phyloP scores from a whole-genome alignment of 768 basidiomycete genomes.

The Pleurotus salmoneostramineus region DNA sequence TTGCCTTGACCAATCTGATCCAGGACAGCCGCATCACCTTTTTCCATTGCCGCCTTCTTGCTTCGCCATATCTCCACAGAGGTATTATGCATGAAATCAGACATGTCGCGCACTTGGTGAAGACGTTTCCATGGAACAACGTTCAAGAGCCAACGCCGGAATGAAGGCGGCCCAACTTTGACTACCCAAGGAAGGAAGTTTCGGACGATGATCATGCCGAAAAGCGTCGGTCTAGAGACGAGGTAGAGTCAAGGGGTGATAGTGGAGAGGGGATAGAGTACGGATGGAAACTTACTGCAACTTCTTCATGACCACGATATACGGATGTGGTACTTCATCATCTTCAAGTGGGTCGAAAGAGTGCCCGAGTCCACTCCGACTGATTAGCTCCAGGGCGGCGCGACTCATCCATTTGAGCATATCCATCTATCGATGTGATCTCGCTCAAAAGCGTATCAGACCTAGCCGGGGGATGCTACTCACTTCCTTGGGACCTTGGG shows the following conservation, averaged over 20 bases:
- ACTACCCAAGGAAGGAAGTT: constrained; percentile 21
- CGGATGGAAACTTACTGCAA: not conserved
- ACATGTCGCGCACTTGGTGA: constrained; percentile 22
- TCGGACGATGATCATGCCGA: constrained; percentile 4
- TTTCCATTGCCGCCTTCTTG: constrained; percentile 26
- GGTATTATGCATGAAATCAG: constrained; percentile 28
- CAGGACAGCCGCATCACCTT: constrained; percentile 21
- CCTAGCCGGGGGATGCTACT: not conserved
- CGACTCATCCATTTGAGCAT: constrained; percentile 24
- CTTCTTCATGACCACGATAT: constrained; percentile 12
- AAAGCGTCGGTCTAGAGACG: constrained; percentile 12
- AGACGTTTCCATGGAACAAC: constrained; percentile 22
- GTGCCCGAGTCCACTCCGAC: constrained; percentile 29
- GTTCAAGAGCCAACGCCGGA: constrained; percentile 28
- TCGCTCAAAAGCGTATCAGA: not conserved
- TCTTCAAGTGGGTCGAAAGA: constrained; percentile 24
- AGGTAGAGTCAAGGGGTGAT: not conserved
- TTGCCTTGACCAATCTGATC: constrained; percentile 27
- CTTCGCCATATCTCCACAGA: constrained; percentile 26
- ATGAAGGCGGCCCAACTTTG: constrained; percentile 25
- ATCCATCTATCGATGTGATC: constrained; percentile 3
- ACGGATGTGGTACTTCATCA: constrained; percentile 14
- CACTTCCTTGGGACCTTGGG: constrained; percentile 11
- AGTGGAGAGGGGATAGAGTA: not conserved
- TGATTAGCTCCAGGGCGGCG: constrained; percentile 28